Evolutionary conservation across 2,329 filamentous ascomycete species (phyloP).

Genomic region (Nannizziopsis arthrosporioides): DNA sequence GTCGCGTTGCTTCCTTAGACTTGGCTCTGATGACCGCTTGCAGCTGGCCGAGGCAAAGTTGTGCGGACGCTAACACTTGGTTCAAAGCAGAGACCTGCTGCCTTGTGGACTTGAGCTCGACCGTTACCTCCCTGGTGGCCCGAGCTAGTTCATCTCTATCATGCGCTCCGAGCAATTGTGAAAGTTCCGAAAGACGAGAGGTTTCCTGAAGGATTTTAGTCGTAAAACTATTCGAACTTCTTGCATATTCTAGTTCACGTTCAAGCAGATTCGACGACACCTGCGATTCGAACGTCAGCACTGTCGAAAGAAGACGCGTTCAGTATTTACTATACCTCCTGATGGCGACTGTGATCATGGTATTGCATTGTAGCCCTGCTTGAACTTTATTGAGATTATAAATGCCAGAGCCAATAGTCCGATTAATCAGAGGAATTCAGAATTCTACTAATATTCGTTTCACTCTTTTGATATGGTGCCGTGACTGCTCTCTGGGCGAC

Average conservation of each 20-base stretch:
- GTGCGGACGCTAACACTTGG: background rate
- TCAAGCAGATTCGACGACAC: background rate
- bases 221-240: background rate
- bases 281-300: too few relatives aligned
- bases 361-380: too few relatives aligned
- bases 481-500: too few relatives aligned
- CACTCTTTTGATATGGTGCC: too few relatives aligned
- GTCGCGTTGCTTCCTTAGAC: conserved; percentile 43
- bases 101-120: background rate
- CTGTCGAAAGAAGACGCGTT: too few relatives aligned
- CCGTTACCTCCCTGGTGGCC: background rate
- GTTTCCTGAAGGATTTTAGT: conserved; percentile 2
- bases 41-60: conserved; percentile 2
- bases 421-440: too few relatives aligned
- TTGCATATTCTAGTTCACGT: conserved; percentile 8
- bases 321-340: too few relatives aligned
- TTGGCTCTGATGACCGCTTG: conserved; percentile 34
- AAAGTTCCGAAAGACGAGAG: conserved; percentile 5
- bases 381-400: too few relatives aligned
- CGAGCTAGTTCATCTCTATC: conserved; percentile 5
- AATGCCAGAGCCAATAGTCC: too few relatives aligned
- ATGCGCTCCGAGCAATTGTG: conserved; percentile 6
- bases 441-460: too few relatives aligned
- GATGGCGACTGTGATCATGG: too few relatives aligned
- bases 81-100: background rate